Evolutionary conservation across 225 moss, liverwort and hornwort species (phyloP).

Genomic region (Sphagnum tenellum): DNA sequence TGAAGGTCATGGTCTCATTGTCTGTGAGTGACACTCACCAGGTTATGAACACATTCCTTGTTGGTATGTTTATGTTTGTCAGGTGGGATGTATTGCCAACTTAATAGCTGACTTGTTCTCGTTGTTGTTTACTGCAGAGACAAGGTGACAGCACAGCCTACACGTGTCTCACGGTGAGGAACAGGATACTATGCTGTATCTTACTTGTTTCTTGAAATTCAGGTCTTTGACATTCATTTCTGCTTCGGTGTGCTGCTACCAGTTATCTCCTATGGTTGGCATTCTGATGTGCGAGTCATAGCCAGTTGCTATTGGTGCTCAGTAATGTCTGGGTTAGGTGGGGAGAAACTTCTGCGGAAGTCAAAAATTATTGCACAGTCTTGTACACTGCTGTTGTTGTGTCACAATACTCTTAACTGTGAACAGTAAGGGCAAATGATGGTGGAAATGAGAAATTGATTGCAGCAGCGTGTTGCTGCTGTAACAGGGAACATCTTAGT

Average conservation of each 20-base stretch:
- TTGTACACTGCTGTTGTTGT: neutral
- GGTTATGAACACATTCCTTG: no score
- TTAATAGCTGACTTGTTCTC: slow-evolving; percentile 7
- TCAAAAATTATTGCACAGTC: no score
- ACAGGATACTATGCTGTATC: neutral
- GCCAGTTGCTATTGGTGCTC: no score
- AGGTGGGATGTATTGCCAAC: neutral
- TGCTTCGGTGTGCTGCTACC: no score
- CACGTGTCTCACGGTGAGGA: slow-evolving; percentile 86
- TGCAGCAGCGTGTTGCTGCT: neutral
- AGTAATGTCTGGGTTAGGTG: no score
- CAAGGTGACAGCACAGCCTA: slow-evolving; percentile 76
- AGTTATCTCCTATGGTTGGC: no score
- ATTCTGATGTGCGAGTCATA: no score
- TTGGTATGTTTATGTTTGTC: no score
- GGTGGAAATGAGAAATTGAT: neutral
- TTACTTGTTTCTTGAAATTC: neutral
- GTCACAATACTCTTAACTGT: no score
- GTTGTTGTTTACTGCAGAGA: slow-evolving; percentile 47
- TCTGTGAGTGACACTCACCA: neutral
- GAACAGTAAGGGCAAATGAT: neutral
- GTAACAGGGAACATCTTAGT: slow-evolving; percentile 67
- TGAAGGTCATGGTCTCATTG: neutral
- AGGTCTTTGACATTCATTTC: no score
- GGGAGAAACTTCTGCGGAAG: no score